A percentile compares a stretch with the other conserved stretches of the same genome.
These are phyloP conservation scores for Fusarium albosuccineum DNA, from an alignment of 2,329 filamentous ascomycete species.

Conservation along the genomic window DNA sequence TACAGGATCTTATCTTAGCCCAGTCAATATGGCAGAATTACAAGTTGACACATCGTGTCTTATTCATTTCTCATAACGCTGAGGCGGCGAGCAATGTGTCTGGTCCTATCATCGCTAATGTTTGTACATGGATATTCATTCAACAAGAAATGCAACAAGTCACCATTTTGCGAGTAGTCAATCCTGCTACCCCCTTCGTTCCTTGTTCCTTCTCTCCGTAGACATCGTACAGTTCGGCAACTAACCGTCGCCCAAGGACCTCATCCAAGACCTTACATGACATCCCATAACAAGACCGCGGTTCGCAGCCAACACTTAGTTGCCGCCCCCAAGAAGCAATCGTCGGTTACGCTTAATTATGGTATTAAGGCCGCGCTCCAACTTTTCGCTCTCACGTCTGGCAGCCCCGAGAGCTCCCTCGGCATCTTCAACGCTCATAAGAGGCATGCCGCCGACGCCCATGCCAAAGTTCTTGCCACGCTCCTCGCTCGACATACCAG, in stretches of 20 bases:
- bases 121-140: conserved; percentile 18
- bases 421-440: conserved; percentile 74
- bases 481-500: conserved; percentile 46
- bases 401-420: conserved; percentile 67
- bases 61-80: conserved; percentile 13
- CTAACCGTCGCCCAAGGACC: background rate
- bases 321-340: conserved; percentile 58
- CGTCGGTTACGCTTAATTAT: conserved; percentile 72
- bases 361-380: conserved; percentile 72
- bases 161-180: background rate
- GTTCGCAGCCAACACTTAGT: conserved; percentile 24
- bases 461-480: conserved; percentile 48
- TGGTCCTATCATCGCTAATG: conserved; percentile 6
- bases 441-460: conserved; percentile 59
- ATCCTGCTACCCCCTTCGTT: background rate
- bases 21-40: background rate
- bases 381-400: conserved; percentile 70
- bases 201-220: background rate
- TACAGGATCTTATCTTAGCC: background rate
- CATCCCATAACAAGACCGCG: background rate
- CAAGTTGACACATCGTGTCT: background rate
- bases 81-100: background rate
- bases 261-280: background rate
- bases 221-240: conserved; percentile 17
- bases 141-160: background rate